These are phyloP conservation scores for Excoecaria cochinchinensis DNA, from an alignment of 345 rosid genomes.

Conservation along the genomic window DNA sequence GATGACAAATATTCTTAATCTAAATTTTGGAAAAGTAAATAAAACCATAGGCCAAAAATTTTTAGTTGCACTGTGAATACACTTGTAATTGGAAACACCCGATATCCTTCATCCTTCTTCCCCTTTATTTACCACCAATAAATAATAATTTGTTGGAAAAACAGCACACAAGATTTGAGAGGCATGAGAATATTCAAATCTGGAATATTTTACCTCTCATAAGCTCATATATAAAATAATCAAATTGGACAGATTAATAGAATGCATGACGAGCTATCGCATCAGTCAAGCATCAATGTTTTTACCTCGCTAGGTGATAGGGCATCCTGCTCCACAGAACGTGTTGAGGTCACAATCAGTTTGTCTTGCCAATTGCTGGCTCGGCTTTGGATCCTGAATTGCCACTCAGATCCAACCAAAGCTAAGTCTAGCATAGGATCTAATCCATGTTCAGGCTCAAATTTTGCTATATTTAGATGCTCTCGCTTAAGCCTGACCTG, in stretches of 20 bases:
- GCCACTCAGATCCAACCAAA: conserved; percentile 98
- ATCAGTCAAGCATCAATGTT: neutral
- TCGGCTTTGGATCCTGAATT: conserved; percentile 91
- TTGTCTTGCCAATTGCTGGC: conserved; percentile 98
- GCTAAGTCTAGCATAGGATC: conserved; percentile 94
- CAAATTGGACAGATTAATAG: neutral
- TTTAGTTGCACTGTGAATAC: neutral
- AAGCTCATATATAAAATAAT: neutral
- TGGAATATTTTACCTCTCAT: conserved; percentile 9
- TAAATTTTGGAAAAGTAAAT: conserved; percentile 15
- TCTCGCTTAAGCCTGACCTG: conserved; percentile 96
- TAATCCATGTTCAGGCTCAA: conserved; percentile 89
- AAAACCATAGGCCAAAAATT: neutral
- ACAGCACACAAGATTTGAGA: neutral
- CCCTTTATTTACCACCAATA: no score
- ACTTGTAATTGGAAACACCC: neutral
- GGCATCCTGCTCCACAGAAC: conserved; percentile 92
- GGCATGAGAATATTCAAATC: neutral
- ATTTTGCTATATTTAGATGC: conserved; percentile 87
- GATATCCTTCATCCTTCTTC: neutral
- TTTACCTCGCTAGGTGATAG: conserved; percentile 91
- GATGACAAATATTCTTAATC: neutral
- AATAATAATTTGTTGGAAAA: neutral
- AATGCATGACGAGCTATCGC: neutral
- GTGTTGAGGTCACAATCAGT: conserved; percentile 84